These are phyloP conservation scores for Sicyos baderoa DNA, from an alignment of 306 rosid species.

Conservation along the genomic window DNA sequence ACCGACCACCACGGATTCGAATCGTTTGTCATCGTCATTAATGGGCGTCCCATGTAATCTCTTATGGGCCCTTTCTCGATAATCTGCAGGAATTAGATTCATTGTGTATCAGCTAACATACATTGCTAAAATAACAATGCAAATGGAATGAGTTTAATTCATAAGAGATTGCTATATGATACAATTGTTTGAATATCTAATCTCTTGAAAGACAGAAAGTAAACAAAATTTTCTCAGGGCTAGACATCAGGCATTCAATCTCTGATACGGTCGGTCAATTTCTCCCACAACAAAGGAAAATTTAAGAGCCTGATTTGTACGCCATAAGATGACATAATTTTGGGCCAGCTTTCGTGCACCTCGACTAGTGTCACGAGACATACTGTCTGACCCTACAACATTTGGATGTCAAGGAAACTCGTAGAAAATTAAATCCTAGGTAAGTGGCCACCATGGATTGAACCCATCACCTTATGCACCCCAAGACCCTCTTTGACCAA, in stretches of 20 bases:
- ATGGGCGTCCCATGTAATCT: slow-evolving; percentile 57
- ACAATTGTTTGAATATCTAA: neutral
- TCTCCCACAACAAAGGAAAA: neutral
- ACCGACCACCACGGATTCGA: slow-evolving; percentile 92
- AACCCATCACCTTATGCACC: no score
- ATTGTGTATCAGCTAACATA: neutral
- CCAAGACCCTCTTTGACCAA: no score
- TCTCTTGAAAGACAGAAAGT: neutral
- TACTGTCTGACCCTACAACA: no score
- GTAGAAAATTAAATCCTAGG: no score
- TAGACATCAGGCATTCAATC: neutral
- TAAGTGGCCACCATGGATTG: no score
- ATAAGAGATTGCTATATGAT: neutral
- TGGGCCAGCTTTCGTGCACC: no score
- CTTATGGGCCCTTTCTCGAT: slow-evolving; percentile 51
- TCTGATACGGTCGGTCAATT: neutral
- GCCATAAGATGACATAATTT: neutral
- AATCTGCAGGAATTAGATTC: slow-evolving; percentile 30
- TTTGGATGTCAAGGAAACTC: no score
- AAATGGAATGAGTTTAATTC: neutral
- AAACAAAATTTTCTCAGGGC: neutral
- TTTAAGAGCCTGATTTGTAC: neutral
- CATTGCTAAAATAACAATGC: neutral
- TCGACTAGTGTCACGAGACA: no score
- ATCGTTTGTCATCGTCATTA: slow-evolving; percentile 54